Evolutionary conservation across 176 grass and related monocot species (phyloP), one percentile per base, ranked within the genome.

Genomic region (Triticum urartu): DNA sequence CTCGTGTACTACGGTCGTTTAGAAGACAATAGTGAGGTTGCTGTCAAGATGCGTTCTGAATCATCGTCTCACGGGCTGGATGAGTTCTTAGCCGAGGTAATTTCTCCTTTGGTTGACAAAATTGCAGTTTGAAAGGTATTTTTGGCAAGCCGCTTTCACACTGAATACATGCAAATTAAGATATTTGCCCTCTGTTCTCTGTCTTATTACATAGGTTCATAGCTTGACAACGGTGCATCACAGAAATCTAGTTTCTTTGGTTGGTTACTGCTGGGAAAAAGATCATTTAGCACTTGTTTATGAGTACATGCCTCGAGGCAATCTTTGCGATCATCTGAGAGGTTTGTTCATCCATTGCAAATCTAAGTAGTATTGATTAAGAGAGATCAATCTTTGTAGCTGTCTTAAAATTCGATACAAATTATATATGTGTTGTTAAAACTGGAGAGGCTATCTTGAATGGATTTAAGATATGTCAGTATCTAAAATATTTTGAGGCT

Each of bases 71-170:
- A 48, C 17, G 86, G 82, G 4, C 59, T 81, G 5, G 63, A 79
- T 28, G 64, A 86, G 18, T 86, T 91, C 43, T 48, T 92, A 15
- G 71, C 86, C 6, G 90, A 92, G 90, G 89, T 91, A 77, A 0
- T 87, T 40, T 8, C 17, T 7, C 70, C 30, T 4, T 58, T 15
- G 8, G 17, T 56, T 34, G 47, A 21, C 10, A 56, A 58, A 77
- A 21, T 32, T 56, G 0, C 3, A 77, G 2, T 34, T 12, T 58
- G 5, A 30, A 35, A n/a, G 4, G 17, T 4, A 77, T 58, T 2
- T 32, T 50, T 6, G 2, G 5, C 0, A 10, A 32, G 9, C 11
- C 2, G 9, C 4, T 40, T 21, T 9, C 17, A 21, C 1, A 25
- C 0, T 30, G 18, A 2, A 0, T 4, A 40, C 9, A 21, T 70